Evolutionary conservation across 257 asterid species (phyloP).

Genomic region (Thymus quinquecostatus): DNA sequence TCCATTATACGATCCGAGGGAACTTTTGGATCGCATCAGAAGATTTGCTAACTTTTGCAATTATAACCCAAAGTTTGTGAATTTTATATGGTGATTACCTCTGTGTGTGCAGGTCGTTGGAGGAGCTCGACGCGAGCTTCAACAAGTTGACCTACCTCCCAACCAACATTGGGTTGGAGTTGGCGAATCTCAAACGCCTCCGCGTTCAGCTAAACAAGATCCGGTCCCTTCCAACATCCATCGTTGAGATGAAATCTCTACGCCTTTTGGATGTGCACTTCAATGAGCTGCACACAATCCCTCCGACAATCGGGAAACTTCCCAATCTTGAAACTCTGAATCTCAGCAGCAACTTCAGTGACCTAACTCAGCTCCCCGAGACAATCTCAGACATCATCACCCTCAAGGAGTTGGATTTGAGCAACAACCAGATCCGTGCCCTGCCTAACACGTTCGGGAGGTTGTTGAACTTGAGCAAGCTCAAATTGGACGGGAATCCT

Average conservation of each 20-base stretch:
- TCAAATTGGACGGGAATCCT: slow-evolving; percentile 79
- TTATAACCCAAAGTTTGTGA: not conserved
- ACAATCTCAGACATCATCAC: slow-evolving; percentile 65
- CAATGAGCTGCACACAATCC: slow-evolving; percentile 74
- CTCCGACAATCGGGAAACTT: slow-evolving; percentile 64
- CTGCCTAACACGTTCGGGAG: slow-evolving; percentile 73
- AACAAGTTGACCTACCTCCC: slow-evolving; percentile 86
- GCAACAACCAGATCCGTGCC: slow-evolving; percentile 89
- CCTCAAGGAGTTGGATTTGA: slow-evolving; percentile 80
- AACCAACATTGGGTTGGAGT: slow-evolving; percentile 75
- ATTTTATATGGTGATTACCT: not conserved
- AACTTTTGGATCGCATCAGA: not conserved
- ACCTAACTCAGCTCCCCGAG: slow-evolving; percentile 70
- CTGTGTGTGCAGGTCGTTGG: slow-evolving; percentile 55
- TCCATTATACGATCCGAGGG: not conserved
- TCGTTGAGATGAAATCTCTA: slow-evolving; percentile 77
- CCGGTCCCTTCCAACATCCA: slow-evolving; percentile 75
- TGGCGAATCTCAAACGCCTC: slow-evolving; percentile 56
- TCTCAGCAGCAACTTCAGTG: slow-evolving; percentile 81
- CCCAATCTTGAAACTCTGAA: slow-evolving; percentile 65
- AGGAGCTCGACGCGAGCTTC: slow-evolving; percentile 76
- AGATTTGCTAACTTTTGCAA: not conserved
- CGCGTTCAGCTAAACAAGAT: slow-evolving; percentile 72
- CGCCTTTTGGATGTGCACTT: slow-evolving; percentile 62
- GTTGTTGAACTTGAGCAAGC: slow-evolving; percentile 55